Evolutionary conservation across 2,329 filamentous ascomycete genomes (phyloP).

Genomic region (Aplosporella prunicola): DNA sequence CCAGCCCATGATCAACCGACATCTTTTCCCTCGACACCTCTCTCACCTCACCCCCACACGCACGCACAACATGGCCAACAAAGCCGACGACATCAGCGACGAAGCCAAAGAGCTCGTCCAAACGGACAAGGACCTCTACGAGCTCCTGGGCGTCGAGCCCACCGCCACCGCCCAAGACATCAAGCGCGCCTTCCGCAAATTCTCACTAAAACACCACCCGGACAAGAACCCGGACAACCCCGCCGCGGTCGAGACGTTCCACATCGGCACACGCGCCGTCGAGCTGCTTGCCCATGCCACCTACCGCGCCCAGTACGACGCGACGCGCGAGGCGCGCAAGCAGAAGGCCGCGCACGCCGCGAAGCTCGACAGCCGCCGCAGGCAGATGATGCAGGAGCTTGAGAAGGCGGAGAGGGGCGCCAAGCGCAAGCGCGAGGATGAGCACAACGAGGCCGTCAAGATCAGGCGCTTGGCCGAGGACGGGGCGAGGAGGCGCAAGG

Average conservation of each 20-base stretch:
- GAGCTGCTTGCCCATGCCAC: conserved; percentile 67
- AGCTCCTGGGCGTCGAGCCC: conserved; percentile 58
- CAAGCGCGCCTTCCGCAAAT: conserved; percentile 73
- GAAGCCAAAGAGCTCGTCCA: conserved; percentile 33
- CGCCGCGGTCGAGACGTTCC: conserved; percentile 68
- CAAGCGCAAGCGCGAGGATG: conserved; percentile 37
- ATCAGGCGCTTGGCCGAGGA: conserved; percentile 19
- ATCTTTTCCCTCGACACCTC: no score
- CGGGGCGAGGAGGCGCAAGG: conserved; percentile 7
- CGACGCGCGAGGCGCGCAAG: conserved; percentile 59
- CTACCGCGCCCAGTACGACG: conserved; percentile 69
- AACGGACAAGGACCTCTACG: conserved; percentile 59
- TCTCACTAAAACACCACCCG: conserved; percentile 83
- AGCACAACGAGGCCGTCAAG: conserved; percentile 38
- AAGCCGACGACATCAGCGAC: conserved; percentile 7
- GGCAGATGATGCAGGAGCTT: conserved; percentile 76
- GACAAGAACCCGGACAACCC: conserved; percentile 64
- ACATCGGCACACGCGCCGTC: conserved; percentile 75
- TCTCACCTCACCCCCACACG: not conserved
- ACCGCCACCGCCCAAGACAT: conserved; percentile 62
- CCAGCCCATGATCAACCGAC: no score
- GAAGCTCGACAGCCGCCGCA: conserved; percentile 61
- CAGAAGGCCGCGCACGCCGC: conserved; percentile 63
- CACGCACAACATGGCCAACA: conserved; percentile 1
- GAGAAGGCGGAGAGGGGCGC: conserved; percentile 61